Conservation (phyloP, 2,329 filamentous ascomycete genomes). For the Penicillium psychrosexuale region DNA sequence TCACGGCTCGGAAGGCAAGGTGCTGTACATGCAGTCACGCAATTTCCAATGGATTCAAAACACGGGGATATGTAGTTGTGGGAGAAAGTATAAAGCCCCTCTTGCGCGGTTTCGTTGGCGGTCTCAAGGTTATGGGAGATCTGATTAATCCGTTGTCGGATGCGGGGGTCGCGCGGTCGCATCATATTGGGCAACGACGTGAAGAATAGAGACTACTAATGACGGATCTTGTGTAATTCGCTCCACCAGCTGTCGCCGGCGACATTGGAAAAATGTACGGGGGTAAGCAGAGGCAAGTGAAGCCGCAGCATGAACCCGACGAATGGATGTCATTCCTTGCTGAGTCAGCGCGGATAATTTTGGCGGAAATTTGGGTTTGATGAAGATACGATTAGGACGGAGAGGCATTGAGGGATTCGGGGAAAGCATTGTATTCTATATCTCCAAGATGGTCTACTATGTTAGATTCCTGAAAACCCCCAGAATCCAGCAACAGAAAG, state of each 20-base stretch:
- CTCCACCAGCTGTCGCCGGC: slow-evolving; percentile 15
- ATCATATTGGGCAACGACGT: slow-evolving; percentile 48
- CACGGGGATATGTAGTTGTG: slow-evolving; percentile 84
- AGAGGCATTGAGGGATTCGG: background rate
- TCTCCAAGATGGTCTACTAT: slow-evolving; percentile 54
- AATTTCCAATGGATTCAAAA: slow-evolving; percentile 62
- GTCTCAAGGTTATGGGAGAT: slow-evolving; percentile 86
- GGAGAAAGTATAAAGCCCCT: slow-evolving; percentile 82
- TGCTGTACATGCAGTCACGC: slow-evolving; percentile 67
- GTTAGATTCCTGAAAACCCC: slow-evolving; percentile 68
- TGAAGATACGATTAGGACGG: background rate
- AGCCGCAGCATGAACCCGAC: slow-evolving; percentile 12
- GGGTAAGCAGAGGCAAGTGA: slow-evolving; percentile 12
- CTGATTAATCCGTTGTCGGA: slow-evolving; percentile 91
- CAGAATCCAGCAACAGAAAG: slow-evolving; percentile 44
- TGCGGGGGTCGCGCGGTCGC: slow-evolving; percentile 70
- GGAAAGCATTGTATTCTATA: background rate
- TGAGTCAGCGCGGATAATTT: slow-evolving; percentile 25
- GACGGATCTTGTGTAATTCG: background rate
- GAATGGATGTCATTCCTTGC: slow-evolving; percentile 29
- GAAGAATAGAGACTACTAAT: background rate
- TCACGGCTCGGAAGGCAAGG: slow-evolving; percentile 66
- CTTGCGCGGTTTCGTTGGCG: slow-evolving; percentile 87
- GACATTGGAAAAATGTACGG: slow-evolving; percentile 13
- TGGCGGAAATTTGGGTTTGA: background rate